Evolutionary conservation across 1,139 yeast species (phyloP), one percentile per base, ranked within the genome.

Genomic region (Entelexis sorbosivorans): DNA sequence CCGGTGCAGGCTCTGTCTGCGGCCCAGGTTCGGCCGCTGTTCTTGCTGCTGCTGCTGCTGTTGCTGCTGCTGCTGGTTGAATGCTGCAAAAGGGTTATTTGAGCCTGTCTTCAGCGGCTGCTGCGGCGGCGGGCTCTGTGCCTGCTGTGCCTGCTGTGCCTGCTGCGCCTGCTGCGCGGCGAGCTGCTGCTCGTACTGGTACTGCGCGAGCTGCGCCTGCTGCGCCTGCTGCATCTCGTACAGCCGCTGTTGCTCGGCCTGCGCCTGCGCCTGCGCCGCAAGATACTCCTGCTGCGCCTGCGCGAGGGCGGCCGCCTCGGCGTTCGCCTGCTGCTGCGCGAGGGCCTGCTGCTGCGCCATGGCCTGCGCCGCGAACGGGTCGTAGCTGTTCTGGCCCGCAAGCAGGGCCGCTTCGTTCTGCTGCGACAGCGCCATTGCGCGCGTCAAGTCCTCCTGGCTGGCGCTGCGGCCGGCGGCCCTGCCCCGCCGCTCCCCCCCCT

Each of bases 21-120:
- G 68, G 56, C 69, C 73, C 14, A 63, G 63, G 42, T 71, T 56
- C 47, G 64, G 67, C 51, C 61, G 29, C 16, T 34, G 24, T 4
- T 45, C 14, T 17, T 20, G 28, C 40, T 36, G 16, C 13, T 35
- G 68, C 56, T 67, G 72, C 19, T 62, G 62, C 54, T 63, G 69
- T 44, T 59, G 64, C 44, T 52, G 60, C 44, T 52, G 57, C 22
- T 47, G 52, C 44, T 51, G 55, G 55, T 54, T 58, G 53, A 54
- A 56, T 32, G 56, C 54, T 13, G 95, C 93, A 69, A 89, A 89
- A 50, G 97, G 97, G 66, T 89, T 89, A 68, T 88, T 88, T 3
- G 91, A 77, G 0, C 95, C 95, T 0, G 96, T 83, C 60, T 78
- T 75, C 63, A 81, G 71, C 1, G 88, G 86, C 53, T 68, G 72